Evolutionary conservation across 2,329 filamentous ascomycete species (phyloP), one percentile per base, ranked within the genome.

Genomic region (Diplodia intermedia): DNA sequence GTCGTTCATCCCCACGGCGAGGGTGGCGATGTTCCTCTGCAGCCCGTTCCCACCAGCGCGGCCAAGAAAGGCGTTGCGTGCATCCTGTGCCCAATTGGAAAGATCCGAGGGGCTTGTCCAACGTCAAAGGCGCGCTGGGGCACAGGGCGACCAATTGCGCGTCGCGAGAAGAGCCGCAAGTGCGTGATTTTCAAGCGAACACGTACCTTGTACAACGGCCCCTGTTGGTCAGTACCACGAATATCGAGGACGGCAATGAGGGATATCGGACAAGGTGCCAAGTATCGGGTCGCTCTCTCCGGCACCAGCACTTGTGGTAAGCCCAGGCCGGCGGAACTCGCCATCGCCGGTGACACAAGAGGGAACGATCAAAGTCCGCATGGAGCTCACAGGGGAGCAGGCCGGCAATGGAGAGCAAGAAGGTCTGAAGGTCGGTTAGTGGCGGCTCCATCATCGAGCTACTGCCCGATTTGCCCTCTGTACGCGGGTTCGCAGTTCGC

Each of bases 131-230:
- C 26, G 26, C 18, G 29, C 15, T 12, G 11, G 23, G 26, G 29
- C 9, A n/a, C 60, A 52, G 47, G 60, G 60, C 60, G 31, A 14
- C 60, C 60, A 63, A 63, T 52, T 20, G 31, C 29, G 47, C 23
- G 12, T 7, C 1, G 26, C 4, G 29, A n/a, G 20, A 31, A 63
- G 60, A 63, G 60, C 60, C 60, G 60, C 60, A 47, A 38, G 29
- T 63, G 60, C 40, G 60, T 63, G 60, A 63, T 63, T 63, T 63
- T 52, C 18, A 11, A 31, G 29, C 15, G 43, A 63, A 38, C 60
- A 63, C 60, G 60, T 52, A 63, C 60, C 47, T 63, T 14, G 47
- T 23, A 26, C 47, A 63, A 63, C 60, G 9, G 40, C 56, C 14
- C 26, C 31, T 15, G 40, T 33, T 61, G 56, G 26, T 31, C 38